Evolutionary conservation across 2,329 filamentous ascomycete species (phyloP).

Genomic region (Xylaria digitata): DNA sequence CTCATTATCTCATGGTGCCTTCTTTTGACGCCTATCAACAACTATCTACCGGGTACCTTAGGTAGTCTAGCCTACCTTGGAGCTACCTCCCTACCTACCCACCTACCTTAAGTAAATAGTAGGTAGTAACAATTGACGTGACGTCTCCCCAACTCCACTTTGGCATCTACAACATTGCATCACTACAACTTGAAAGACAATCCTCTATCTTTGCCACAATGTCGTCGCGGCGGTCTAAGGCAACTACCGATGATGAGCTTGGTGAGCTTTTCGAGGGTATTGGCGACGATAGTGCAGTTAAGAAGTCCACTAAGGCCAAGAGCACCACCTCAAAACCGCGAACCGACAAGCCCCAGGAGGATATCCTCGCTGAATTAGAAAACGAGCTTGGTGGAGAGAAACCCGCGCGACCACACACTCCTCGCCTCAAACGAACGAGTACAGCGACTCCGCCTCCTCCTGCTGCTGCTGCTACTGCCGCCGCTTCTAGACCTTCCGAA

Average conservation of each 20-base stretch:
- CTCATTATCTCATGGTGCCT: too few relatives aligned
- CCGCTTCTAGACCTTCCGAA: slow-evolving; percentile 69
- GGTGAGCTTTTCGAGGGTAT: slow-evolving; percentile 74
- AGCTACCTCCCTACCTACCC: not conserved
- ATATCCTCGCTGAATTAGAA: slow-evolving; percentile 89
- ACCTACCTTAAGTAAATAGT: not conserved
- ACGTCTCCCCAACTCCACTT: slow-evolving; percentile 9
- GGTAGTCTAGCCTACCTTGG: not conserved
- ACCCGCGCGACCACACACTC: slow-evolving; percentile 84
- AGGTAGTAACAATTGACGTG: slow-evolving; percentile 8
- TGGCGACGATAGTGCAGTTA: slow-evolving; percentile 62
- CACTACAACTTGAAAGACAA: not conserved
- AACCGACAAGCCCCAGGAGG: slow-evolving; percentile 65
- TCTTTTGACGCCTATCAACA: too few relatives aligned
- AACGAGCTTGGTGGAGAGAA: slow-evolving; percentile 77
- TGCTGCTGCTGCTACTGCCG: slow-evolving; percentile 61
- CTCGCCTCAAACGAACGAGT: slow-evolving; percentile 69
- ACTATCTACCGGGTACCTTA: not conserved
- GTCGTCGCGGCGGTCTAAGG: slow-evolving; percentile 70
- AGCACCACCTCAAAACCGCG: slow-evolving; percentile 62
- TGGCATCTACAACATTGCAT: slow-evolving; percentile 2
- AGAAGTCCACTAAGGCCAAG: slow-evolving; percentile 63
- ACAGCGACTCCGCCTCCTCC: slow-evolving; percentile 62
- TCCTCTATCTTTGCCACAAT: slow-evolving; percentile 54
- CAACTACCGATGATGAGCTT: slow-evolving; percentile 70